phyloP scores from a whole-genome alignment of 306 rosid species.

The Dalbergia cultrata region DNA sequence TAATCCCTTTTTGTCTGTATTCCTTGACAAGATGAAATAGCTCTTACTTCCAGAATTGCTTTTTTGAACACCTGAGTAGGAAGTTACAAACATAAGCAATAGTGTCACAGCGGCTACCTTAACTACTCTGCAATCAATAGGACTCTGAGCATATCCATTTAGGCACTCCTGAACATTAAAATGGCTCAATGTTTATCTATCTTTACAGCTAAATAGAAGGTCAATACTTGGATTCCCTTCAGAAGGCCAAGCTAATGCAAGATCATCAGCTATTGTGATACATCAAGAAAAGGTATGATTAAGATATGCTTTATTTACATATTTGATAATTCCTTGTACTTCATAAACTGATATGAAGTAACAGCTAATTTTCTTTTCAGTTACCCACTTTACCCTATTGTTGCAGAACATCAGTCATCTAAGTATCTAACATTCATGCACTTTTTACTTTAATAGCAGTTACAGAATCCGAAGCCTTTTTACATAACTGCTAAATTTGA shows the following conservation, averaged over 20 bases:
- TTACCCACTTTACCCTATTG: neutral
- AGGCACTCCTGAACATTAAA: conserved; percentile 13
- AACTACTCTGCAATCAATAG: conserved; percentile 7
- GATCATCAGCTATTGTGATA: conserved; percentile 33
- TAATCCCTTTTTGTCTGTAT: neutral
- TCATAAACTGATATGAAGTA: neutral
- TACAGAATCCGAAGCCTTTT: conserved; percentile 54
- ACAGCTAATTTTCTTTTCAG: neutral
- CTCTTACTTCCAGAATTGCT: neutral
- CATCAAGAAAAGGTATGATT: conserved; percentile 54
- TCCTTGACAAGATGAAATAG: too few relatives aligned
- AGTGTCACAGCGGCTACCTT: neutral
- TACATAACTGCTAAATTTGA: conserved; percentile 53
- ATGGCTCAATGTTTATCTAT: conserved; percentile 24
- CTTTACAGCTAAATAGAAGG: conserved; percentile 69
- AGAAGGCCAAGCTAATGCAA: conserved; percentile 42
- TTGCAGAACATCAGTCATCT: neutral
- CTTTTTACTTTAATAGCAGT: conserved; percentile 33
- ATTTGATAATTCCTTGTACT: conserved; percentile 2
- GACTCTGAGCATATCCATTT: neutral
- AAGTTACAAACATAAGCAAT: neutral
- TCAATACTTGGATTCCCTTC: conserved; percentile 53
- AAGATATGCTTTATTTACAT: neutral
- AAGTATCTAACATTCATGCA: neutral
- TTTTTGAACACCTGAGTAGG: neutral